Evolutionary conservation across 2,329 filamentous ascomycete species (phyloP).

Genomic region (Clarireedia hainanense): DNA sequence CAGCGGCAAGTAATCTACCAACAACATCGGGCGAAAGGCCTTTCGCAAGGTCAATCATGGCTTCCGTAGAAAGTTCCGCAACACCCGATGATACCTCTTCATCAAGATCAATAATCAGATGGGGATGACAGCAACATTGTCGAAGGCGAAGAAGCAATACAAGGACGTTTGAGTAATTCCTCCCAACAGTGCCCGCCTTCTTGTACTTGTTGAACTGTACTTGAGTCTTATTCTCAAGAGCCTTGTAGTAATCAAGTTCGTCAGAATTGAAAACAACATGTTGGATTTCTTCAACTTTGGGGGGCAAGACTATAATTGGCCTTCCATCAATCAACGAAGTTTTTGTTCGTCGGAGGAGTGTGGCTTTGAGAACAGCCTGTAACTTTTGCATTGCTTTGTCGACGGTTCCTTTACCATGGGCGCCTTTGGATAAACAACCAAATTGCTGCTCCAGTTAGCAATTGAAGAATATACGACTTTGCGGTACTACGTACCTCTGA

Average conservation of each 20-base stretch:
- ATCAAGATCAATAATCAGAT: conserved; percentile 60
- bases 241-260: conserved; percentile 56
- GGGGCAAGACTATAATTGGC: conserved; percentile 62
- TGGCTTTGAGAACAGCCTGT: conserved; percentile 68
- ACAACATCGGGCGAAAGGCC: conserved; percentile 53
- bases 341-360: conserved; percentile 79
- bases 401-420: conserved; percentile 10
- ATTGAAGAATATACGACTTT: conserved; percentile 12
- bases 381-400: conserved; percentile 58
- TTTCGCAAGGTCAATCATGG: conserved; percentile 54
- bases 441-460: conserved; percentile 19
- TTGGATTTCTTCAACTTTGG: conserved; percentile 52
- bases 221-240: conserved; percentile 58
- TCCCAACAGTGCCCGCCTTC: conserved; percentile 56
- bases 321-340: conserved; percentile 70
- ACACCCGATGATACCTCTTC: conserved; percentile 19
- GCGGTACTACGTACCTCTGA: conserved; percentile 35
- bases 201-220: conserved; percentile 73
- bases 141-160: conserved; percentile 73
- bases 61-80: conserved; percentile 11
- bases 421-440: conserved; percentile 22
- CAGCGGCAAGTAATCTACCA: conserved; percentile 46
- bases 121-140: conserved; percentile 73
- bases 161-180: conserved; percentile 72
- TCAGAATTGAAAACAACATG: conserved; percentile 60